Percentiles rank a stretch among this genome's conserved stretches.
phyloP scores from a whole-genome alignment of 257 asterid genomes.

The Solanum ahanhuiri region DNA sequence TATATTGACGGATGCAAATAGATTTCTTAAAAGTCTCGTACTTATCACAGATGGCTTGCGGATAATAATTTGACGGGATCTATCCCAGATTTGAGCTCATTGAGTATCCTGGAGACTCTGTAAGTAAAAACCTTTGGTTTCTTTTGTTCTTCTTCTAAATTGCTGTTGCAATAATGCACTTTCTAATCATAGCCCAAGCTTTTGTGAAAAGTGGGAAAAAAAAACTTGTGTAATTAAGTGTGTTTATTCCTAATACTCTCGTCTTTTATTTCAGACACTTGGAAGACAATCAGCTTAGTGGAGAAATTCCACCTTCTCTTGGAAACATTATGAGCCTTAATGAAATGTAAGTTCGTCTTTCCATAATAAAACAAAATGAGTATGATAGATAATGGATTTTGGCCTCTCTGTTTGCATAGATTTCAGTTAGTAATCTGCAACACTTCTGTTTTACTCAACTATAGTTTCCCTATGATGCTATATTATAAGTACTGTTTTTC shows the following conservation, averaged over 20 bases:
- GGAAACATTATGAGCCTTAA: conserved; percentile 35
- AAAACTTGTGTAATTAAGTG: neutral
- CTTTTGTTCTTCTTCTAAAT: neutral
- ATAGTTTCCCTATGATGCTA: neutral
- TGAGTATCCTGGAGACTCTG: conserved; percentile 56
- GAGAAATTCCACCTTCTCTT: conserved; percentile 55
- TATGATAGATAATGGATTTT: neutral
- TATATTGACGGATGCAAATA: neutral
- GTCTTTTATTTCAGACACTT: conserved; percentile 52
- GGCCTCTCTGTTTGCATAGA: neutral
- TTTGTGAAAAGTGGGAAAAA: neutral
- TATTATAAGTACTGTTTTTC: neutral
- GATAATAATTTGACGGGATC: conserved; percentile 66
- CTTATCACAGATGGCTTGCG: conserved; percentile 57
- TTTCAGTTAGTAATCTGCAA: neutral
- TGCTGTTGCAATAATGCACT: neutral
- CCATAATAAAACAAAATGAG: neutral
- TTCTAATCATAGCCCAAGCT: neutral
- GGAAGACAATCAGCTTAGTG: conserved; percentile 61
- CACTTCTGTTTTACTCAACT: neutral
- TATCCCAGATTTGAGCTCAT: conserved; percentile 42
- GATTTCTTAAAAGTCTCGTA: conserved; percentile 6
- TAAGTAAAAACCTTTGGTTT: conserved; percentile 30
- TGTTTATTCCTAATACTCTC: neutral
- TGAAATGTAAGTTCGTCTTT: conserved; percentile 58